phyloP scores from a whole-genome alignment of 176 grass and related monocot genomes.

The Raddia distichophylla region DNA sequence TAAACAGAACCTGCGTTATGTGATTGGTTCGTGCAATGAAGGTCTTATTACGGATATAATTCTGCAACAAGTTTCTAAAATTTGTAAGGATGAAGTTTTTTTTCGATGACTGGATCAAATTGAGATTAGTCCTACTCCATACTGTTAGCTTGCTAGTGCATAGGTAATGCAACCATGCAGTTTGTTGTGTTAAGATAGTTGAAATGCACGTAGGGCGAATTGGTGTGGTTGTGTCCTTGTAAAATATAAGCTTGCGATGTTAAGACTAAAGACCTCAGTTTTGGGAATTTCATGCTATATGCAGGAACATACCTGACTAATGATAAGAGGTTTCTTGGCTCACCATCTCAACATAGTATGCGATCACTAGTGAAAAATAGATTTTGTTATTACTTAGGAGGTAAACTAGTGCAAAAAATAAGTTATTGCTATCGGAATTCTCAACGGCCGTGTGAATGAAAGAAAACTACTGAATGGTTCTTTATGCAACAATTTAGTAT shows the following conservation, averaged over 20 bases:
- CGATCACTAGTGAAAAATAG: not conserved
- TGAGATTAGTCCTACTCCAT: not conserved
- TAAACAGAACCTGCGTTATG: not conserved
- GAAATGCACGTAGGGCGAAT: not conserved
- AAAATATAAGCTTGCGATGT: conserved; percentile 15
- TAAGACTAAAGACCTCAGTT: not conserved
- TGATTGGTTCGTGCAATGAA: not conserved
- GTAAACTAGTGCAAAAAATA: not conserved
- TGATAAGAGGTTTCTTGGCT: not conserved
- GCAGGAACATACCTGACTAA: not conserved
- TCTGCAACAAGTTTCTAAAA: not conserved
- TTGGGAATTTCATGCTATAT: not conserved
- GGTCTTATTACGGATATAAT: not conserved
- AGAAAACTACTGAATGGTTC: not conserved
- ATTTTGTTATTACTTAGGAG: conserved; percentile 5
- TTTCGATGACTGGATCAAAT: too few relatives aligned
- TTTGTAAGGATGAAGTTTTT: conserved; percentile 13
- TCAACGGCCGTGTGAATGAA: not conserved
- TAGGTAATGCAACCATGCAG: not conserved
- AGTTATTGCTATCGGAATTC: not conserved
- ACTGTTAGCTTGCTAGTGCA: not conserved
- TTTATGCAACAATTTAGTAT: not conserved
- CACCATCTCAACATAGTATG: not conserved
- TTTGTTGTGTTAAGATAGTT: not conserved
- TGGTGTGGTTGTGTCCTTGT: conserved; percentile 22